phyloP scores from a whole-genome alignment of 192 early-diverging fungal genomes.

The Obelidium mucronatum region DNA sequence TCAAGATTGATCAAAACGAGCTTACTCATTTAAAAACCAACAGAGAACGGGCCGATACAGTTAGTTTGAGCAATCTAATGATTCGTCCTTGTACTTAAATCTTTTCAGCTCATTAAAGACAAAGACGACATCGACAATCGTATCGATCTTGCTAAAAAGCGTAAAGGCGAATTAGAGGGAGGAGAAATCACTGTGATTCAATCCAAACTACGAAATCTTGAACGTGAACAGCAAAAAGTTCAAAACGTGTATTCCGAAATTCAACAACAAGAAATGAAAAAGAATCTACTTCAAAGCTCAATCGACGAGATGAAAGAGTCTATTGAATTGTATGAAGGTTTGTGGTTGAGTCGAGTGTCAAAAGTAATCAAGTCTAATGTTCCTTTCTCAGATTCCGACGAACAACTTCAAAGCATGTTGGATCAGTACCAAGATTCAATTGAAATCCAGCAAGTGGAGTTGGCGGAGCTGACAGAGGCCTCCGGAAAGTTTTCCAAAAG shows the following conservation, averaged over 20 bases:
- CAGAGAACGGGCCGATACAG: slow-evolving; percentile 74
- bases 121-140: slow-evolving; percentile 24
- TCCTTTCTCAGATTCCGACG: slow-evolving; percentile 58
- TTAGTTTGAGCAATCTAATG: slow-evolving; percentile 30
- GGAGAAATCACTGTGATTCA: slow-evolving; percentile 40
- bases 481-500: background rate
- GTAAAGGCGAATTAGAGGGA: slow-evolving; percentile 42
- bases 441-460: slow-evolving; percentile 15
- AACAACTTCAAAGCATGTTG: slow-evolving; percentile 66
- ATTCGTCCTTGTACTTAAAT: slow-evolving; percentile 3
- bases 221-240: slow-evolving; percentile 53
- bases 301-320: slow-evolving; percentile 41
- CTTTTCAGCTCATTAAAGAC: slow-evolving; percentile 15
- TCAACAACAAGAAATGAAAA: slow-evolving; percentile 24
- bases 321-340: slow-evolving; percentile 47
- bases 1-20: slow-evolving; percentile 68
- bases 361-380: no score
- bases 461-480: background rate
- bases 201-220: slow-evolving; percentile 44
- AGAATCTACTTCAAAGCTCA: slow-evolving; percentile 23
- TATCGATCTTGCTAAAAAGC: slow-evolving; percentile 27
- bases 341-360: background rate
- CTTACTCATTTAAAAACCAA: slow-evolving; percentile 74
- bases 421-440: slow-evolving; percentile 46
- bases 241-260: slow-evolving; percentile 42